Base-by-base conservation (phyloP, 1,139 yeast species). In the Debaryomyces coudertii region DNA sequence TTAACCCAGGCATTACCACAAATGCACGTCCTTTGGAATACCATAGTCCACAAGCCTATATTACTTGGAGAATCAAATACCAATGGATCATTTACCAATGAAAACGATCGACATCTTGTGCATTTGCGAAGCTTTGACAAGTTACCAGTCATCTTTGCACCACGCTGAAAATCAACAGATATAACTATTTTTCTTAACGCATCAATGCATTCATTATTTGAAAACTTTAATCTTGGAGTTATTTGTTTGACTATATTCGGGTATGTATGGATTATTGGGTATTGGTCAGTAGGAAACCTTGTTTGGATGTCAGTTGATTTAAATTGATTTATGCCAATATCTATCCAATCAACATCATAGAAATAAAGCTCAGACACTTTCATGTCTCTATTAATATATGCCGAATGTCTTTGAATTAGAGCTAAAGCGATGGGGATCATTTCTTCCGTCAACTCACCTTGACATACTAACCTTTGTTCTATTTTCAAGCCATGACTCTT, bases 1-100 rank as follows among this genome's bases (percentile, higher is more conserved):
- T 69, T 73, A 2, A 79, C 80, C 93, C 93, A 87, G 4, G 84
- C 76, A 41, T 89, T 88, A 0, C 96, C 95, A 63, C 96, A 89
- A 20, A 87, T 70, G 63, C 96, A 89, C 15, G 82, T 80, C 52
- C 92, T 71, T 53, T 85, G 92, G 59, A 86, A 85, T 2, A 87
- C 86, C 71, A 83, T 74, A 0, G 87, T 81, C 90, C 92, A 86
- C 47, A 80, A 76, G 2, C 82, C 78, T 15, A 73, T 61, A 3
- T 68, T 55, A 49, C 58, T 70, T 30, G 73, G 66, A 3, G 62
- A 48, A 20, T 71, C 74, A 54, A 71, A 74, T 3, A 71, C 70
- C 40, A 69, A 55, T 2, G 77, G 78, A 49, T 79, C 85, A 12
- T 75, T 66, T 3, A 76, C 66, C 36, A 78, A 68, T 1, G 90